phyloP scores from a whole-genome alignment of 2,329 filamentous ascomycete genomes.

The Ramularia endophylla region DNA sequence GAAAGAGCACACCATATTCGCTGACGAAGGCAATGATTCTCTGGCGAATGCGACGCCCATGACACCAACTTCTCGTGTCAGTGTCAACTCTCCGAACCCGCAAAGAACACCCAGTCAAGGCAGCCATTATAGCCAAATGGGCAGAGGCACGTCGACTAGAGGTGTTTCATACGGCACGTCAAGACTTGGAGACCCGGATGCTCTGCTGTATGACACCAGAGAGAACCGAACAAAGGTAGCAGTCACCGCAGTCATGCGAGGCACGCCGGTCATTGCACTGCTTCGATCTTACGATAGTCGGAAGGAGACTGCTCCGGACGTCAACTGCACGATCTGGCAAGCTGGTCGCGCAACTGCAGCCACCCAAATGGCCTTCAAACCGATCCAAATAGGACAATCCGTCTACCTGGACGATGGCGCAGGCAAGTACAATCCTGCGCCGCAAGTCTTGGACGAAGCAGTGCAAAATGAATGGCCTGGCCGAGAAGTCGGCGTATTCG shows the following conservation, averaged over 20 bases:
- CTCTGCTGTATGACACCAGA: constrained; percentile 77
- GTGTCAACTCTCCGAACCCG: constrained; percentile 33
- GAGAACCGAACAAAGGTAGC: constrained; percentile 69
- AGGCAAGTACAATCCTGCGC: constrained; percentile 87
- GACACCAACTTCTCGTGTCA: constrained; percentile 39
- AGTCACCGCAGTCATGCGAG: constrained; percentile 86
- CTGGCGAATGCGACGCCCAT: constrained; percentile 44
- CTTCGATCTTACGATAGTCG: constrained; percentile 93
- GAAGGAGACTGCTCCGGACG: constrained; percentile 83
- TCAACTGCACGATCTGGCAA: constrained; percentile 95
- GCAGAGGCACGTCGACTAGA: constrained; percentile 53
- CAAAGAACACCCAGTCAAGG: constrained; percentile 69
- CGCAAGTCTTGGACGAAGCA: constrained; percentile 82
- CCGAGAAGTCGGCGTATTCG: constrained; percentile 81
- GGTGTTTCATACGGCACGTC: constrained; percentile 46
- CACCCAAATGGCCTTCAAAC: constrained; percentile 90
- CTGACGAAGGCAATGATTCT: constrained; percentile 75
- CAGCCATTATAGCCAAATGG: constrained; percentile 76
- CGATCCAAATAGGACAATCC: constrained; percentile 87
- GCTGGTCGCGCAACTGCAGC: constrained; percentile 91
- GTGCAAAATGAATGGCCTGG: constrained; percentile 92
- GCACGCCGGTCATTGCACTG: constrained; percentile 62
- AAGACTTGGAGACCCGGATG: constrained; percentile 75
- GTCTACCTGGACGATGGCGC: constrained; percentile 89
- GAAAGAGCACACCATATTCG: constrained; percentile 68